These are phyloP conservation scores for Tolypocladium amazonense DNA, from an alignment of 2,329 filamentous ascomycete genomes.

Conservation along the genomic window DNA sequence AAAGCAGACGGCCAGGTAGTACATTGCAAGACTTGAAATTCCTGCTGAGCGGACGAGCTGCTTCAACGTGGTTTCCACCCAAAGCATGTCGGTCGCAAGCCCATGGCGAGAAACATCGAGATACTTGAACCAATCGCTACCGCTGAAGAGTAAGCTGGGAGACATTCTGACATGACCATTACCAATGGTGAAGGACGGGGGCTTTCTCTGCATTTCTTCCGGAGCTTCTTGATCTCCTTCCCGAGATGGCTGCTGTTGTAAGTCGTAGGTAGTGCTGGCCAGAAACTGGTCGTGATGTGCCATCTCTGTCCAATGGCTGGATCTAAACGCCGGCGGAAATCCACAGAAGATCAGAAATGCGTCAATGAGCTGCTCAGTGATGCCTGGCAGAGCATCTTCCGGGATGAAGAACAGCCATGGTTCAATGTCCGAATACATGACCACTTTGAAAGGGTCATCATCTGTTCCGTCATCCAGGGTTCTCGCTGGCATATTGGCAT, in stretches of 20 bases:
- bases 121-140: constrained; percentile 32
- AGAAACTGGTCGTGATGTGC: constrained; percentile 21
- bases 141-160: constrained; percentile 43
- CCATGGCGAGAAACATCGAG: constrained; percentile 16
- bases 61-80: constrained; percentile 43
- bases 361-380: constrained; percentile 46
- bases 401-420: constrained; percentile 48
- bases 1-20: constrained; percentile 58
- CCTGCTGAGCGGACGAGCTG: constrained; percentile 40
- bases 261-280: not conserved
- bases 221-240: constrained; percentile 5
- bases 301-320: constrained; percentile 15
- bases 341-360: constrained; percentile 60
- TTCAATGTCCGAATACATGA: constrained; percentile 69
- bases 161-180: constrained; percentile 22
- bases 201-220: constrained; percentile 12
- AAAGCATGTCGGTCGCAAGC: constrained; percentile 27
- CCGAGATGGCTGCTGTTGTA: constrained; percentile 1
- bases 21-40: constrained; percentile 44
- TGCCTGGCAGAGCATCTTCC: constrained; percentile 13
- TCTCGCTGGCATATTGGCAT: constrained; percentile 54
- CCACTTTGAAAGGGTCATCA: constrained; percentile 73
- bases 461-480: constrained; percentile 64
- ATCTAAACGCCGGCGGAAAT: constrained; percentile 39
- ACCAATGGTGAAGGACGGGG: constrained; percentile 19